Conservation (phyloP, 129 eudicot species). For the Saposhnikovia divaricata region DNA sequence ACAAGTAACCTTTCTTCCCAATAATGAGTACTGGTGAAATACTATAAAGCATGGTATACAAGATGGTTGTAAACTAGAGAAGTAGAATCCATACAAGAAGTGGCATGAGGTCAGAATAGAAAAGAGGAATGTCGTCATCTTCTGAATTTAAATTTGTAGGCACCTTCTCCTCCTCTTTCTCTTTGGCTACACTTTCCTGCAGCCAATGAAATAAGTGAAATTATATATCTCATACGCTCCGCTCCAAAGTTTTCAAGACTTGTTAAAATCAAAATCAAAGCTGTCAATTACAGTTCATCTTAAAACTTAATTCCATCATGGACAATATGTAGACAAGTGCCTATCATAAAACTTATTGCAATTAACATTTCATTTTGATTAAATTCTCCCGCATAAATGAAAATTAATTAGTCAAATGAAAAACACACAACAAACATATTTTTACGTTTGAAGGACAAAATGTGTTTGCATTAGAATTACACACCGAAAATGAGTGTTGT, state of each 20-base stretch:
- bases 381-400: not conserved
- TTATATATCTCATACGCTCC: not conserved
- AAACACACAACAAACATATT: not conserved
- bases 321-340: too few relatives aligned
- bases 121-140: conserved; percentile 64
- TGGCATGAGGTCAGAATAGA: conserved; percentile 91
- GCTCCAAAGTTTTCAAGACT: not conserved
- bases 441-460: not conserved
- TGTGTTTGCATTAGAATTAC: not conserved
- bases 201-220: not conserved
- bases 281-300: too few relatives aligned
- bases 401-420: not conserved
- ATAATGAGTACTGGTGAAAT: not conserved
- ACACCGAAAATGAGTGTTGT: conserved; percentile 44
- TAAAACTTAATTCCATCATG: too few relatives aligned
- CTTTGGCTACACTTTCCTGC: conserved; percentile 75
- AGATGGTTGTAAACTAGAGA: not conserved
- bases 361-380: not conserved
- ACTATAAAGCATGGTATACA: not conserved
- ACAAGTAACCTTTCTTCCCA: not conserved
- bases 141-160: conserved; percentile 20
- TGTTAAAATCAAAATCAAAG: not conserved
- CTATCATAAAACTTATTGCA: not conserved
- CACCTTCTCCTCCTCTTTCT: conserved; percentile 56
- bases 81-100: conserved; percentile 53